A percentile compares a stretch with the other conserved stretches of the same genome.
Conservation (phyloP, 768 basidiomycete species). For the Calocera cornea region DNA sequence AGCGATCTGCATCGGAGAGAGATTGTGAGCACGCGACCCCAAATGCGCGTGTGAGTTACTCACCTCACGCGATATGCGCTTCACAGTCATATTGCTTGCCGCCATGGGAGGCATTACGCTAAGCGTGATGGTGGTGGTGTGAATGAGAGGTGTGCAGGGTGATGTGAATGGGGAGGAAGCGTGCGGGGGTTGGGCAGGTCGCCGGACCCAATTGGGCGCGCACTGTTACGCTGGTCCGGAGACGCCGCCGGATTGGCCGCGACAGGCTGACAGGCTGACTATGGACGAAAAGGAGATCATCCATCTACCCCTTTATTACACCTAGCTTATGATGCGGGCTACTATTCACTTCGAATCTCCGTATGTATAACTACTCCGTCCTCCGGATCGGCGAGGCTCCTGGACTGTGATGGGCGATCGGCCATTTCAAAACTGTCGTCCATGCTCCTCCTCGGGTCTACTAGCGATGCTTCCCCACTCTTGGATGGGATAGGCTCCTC, state of each 20-base stretch:
- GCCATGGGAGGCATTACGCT: neutral
- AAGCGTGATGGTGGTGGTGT: neutral
- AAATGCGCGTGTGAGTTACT: neutral
- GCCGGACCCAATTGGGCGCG: neutral
- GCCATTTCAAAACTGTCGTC: too few species aligned
- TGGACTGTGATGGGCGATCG: too few species aligned
- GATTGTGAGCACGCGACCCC: neutral
- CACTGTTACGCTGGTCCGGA: neutral
- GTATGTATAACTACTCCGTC: too few species aligned
- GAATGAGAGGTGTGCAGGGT: neutral
- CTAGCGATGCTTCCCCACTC: too few species aligned
- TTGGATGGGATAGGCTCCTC: too few species aligned
- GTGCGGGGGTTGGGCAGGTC: neutral
- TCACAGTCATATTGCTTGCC: conserved; percentile 39
- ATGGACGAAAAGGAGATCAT: too few species aligned
- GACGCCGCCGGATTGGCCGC: neutral
- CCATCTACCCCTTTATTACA: too few species aligned
- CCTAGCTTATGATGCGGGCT: too few species aligned
- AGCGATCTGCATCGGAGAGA: conserved; percentile 29
- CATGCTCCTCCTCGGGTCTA: too few species aligned
- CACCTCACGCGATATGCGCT: conserved; percentile 65
- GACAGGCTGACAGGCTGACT: too few species aligned
- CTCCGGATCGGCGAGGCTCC: too few species aligned
- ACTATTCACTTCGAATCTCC: too few species aligned
- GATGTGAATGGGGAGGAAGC: neutral